Base-by-base conservation (phyloP, 2,329 filamentous ascomycete species). In the Purpureocillium lavendulum region DNA sequence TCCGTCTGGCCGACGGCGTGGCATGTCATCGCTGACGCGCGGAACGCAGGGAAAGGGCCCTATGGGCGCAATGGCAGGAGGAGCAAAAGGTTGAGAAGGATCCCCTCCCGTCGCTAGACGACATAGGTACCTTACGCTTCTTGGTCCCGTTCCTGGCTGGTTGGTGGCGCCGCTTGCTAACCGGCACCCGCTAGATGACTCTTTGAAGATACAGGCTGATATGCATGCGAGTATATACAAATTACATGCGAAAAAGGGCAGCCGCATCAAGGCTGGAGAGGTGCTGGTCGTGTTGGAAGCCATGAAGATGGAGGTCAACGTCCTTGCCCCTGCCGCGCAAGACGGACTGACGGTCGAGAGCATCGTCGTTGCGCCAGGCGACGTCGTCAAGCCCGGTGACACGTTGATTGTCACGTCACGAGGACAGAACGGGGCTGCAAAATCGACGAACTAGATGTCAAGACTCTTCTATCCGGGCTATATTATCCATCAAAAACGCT, bases 301-400 rank as follows among this genome's bases (percentile, higher is more conserved):
- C 1, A 77, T 77, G 72, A 76, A 77, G 51, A 65, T 76, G 59
- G 73, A 76, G 46, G 71, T 76, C 42, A 50, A 46, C 32, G 31
- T 39, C 3, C 14, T 6, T 4, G 37, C 37, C 14, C 14, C 31
- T 11, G 11, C 14, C 2, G 13, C 32, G 5, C 37, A 39, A 32
- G 15, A 24, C 12, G 37, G 37, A 9, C 21, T 39, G 18, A 12
- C 14, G 4, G 11, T 39, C 12, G 17, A 33, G 31, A 34, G 32
- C 16, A 34, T 35, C 15, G 15, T 35, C 7, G 39, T 36, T 9
- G 39, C 36, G 24, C 33, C 33, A 7, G 33, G 42, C 35, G 39
- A 44, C 21, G 18, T 41, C 18, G 39, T 41, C 28, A 44, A 36
- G 16, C 42, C 39, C 11, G 42, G 42, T 13, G 39, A 41, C 24